Percentiles rank a stretch among this genome's conserved stretches.
phyloP scores from a whole-genome alignment of 2,329 filamentous ascomycete genomes.

The Gnomoniopsis smithogilvyi region DNA sequence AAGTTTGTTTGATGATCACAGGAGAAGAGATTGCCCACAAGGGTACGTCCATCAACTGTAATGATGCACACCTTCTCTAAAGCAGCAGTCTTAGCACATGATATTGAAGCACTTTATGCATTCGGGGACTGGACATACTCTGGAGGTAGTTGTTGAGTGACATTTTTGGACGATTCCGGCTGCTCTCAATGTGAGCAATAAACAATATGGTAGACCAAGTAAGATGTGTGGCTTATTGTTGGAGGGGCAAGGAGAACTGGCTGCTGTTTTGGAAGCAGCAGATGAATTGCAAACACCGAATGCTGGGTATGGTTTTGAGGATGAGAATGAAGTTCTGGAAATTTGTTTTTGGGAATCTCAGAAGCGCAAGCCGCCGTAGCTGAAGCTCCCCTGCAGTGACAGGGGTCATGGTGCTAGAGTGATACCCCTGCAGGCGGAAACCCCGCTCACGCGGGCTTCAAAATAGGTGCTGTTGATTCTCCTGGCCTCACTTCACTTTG shows the following conservation, averaged over 20 bases:
- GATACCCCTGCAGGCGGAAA: slow-evolving; percentile 1
- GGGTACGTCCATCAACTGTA: slow-evolving; percentile 85
- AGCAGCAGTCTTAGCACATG: neutral
- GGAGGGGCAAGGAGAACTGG: neutral
- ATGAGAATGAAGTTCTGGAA: slow-evolving; percentile 1
- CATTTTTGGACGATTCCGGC: slow-evolving; percentile 18
- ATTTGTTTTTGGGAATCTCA: slow-evolving; percentile 4
- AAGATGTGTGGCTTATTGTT: neutral
- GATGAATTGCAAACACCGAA: neutral
- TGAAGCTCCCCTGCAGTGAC: slow-evolving; percentile 14
- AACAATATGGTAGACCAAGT: neutral
- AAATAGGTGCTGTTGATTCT: neutral
- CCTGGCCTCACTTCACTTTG: neutral
- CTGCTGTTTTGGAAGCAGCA: neutral
- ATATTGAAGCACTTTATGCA: neutral
- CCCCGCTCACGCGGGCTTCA: neutral
- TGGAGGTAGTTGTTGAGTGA: slow-evolving; percentile 30
- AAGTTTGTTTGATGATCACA: slow-evolving; percentile 93
- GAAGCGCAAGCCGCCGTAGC: neutral
- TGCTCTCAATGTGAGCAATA: neutral
- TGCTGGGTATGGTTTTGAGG: neutral
- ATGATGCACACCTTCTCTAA: slow-evolving; percentile 88
- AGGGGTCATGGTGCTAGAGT: neutral
- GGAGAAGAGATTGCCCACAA: slow-evolving; percentile 77
- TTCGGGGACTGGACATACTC: slow-evolving; percentile 23